Evolutionary conservation across 2,329 filamentous ascomycete genomes (phyloP), one percentile per base, ranked within the genome.

Genomic region (Colletotrichum coccodes): DNA sequence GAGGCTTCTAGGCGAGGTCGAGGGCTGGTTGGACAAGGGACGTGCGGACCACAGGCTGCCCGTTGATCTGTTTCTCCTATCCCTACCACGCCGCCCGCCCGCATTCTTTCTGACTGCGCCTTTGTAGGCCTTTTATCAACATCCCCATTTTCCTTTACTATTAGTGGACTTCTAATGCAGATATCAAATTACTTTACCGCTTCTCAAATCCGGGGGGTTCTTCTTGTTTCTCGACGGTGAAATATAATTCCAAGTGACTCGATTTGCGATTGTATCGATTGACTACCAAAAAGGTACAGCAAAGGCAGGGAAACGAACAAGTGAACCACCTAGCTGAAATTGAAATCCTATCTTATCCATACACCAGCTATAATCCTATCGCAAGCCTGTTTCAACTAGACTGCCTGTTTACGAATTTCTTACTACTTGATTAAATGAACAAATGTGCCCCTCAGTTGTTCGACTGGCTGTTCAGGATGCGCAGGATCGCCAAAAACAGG

Each of bases 381-480:
- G 21, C 4, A 59, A 26, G 8, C 21, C 30, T 7, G 18, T 28
- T 7, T n/a, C 40, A n/a, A 34, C 42, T n/a, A 26, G 14, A 21
- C 21, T 34, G 14, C 14, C 5, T n/a, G 21, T 6, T 12, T 16
- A n/a, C 21, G n/a, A 44, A 26, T 6, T 40, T 26, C 32, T 38
- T 50, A 38, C 23, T n/a, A n/a, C 6, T 49, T 38, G 11, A 52
- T 47, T 30, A 44, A 26, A 23, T 34, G 12, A 12, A 18, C n/a
- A 36, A 18, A n/a, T n/a, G n/a, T n/a, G 4, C 30, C 9, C 4
- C 5, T 70, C 90, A 98, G 87, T 98, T 97, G 82, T 97, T 95
- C 78, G 90, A 92, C 86, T 97, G 94, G 84, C 92, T 97, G 86
- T 99, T 99, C 77, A 99, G 86, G 75, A 99, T 98, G 77, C 96